Percentiles rank a stretch among this genome's conserved stretches.
Conservation (phyloP, 306 rosid species). For the Aeschynomene evenia region DNA sequence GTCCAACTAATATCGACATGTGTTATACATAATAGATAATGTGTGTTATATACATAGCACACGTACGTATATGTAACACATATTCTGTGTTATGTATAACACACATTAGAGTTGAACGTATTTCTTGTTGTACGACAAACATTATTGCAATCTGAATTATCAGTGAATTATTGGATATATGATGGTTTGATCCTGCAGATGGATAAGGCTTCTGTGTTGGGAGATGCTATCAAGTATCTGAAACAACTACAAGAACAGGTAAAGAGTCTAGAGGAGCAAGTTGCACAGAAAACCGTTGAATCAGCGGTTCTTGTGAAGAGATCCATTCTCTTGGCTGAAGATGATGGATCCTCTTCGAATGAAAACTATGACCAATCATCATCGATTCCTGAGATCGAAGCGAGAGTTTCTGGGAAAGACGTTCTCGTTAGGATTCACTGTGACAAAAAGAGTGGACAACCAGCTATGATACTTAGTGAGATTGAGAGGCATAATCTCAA, state of each 20-base stretch:
- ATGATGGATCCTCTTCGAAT: conserved; percentile 37
- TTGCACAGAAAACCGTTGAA: conserved; percentile 50
- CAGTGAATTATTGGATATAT: not conserved
- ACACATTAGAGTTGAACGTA: too few species aligned
- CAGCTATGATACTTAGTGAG: conserved; percentile 42
- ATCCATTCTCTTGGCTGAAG: conserved; percentile 35
- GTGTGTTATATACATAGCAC: too few species aligned
- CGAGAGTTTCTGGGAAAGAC: conserved; percentile 59
- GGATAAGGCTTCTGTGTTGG: conserved; percentile 90
- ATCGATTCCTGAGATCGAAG: conserved; percentile 72
- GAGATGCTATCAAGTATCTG: conserved; percentile 65
- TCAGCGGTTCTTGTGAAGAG: conserved; percentile 55
- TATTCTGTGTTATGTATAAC: too few species aligned
- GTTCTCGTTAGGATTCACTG: conserved; percentile 64
- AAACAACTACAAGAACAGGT: conserved; percentile 60
- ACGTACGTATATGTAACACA: too few species aligned
- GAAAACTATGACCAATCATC: conserved; percentile 41
- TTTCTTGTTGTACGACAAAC: too few species aligned
- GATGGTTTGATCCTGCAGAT: conserved; percentile 51
- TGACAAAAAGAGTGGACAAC: conserved; percentile 43
- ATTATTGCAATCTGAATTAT: too few species aligned
- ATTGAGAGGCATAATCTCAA: conserved; percentile 54
- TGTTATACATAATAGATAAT: too few species aligned
- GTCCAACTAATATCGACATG: too few species aligned
- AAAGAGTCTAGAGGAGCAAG: conserved; percentile 56